Evolutionary conservation across 768 basidiomycete species (phyloP).

Genomic region (Lactarius trivialis): DNA sequence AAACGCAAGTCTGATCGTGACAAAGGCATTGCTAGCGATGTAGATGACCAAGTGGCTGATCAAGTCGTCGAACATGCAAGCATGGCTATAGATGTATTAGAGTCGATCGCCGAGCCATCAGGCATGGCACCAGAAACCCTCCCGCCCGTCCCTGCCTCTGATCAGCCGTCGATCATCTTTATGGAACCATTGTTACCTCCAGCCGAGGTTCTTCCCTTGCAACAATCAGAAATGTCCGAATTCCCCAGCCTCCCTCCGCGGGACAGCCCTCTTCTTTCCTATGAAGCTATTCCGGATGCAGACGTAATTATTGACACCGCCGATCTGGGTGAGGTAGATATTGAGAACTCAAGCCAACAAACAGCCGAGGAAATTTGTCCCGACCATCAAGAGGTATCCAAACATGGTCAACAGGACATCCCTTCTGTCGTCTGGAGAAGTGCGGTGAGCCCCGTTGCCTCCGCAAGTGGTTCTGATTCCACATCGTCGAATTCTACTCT

Average conservation of each 20-base stretch:
- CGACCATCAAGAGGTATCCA: background rate
- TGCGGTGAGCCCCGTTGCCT: constrained; percentile 3
- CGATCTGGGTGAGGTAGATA: background rate
- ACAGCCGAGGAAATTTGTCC: background rate
- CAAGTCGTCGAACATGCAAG: background rate
- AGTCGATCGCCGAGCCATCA: background rate
- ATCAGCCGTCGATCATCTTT: constrained; percentile 5
- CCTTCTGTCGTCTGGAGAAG: constrained; percentile 5
- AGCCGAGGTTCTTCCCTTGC: background rate
- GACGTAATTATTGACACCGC: background rate
- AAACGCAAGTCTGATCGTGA: constrained; percentile 30
- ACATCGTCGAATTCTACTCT: constrained; percentile 3
- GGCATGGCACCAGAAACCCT: background rate
- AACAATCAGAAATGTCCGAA: constrained; percentile 2
- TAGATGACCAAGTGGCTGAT: background rate
- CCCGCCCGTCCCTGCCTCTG: background rate
- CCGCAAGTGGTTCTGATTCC: constrained; percentile 8
- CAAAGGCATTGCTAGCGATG: background rate
- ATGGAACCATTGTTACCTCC: constrained; percentile 22
- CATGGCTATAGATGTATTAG: background rate
- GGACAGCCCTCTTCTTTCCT: constrained; percentile 6
- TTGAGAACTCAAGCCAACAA: background rate
- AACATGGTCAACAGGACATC: background rate
- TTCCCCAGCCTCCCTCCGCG: background rate
- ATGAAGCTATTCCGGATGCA: constrained; percentile 1